These are phyloP conservation scores for Exophiala viscosa DNA, from an alignment of 2,329 filamentous ascomycete species.

Conservation along the genomic window DNA sequence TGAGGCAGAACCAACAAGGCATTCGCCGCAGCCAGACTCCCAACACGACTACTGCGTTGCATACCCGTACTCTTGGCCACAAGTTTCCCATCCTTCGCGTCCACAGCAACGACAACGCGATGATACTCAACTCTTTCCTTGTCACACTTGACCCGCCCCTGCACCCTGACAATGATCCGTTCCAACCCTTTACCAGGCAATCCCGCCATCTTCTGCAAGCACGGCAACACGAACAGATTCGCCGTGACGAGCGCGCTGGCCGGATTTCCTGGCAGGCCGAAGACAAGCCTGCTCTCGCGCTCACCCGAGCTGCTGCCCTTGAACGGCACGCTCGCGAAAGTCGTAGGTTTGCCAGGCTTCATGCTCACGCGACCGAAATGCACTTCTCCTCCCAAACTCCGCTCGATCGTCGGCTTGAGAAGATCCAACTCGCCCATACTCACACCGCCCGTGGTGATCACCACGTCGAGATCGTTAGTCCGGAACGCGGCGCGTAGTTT, in stretches of 20 bases:
- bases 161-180: conserved; percentile 65
- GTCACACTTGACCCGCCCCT: conserved; percentile 72
- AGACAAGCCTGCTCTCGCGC: conserved; percentile 65
- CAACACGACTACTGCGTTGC: conserved; percentile 84
- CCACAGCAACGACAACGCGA: conserved; percentile 67
- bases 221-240: conserved; percentile 87
- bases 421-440: conserved; percentile 98
- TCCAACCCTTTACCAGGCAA: conserved; percentile 61
- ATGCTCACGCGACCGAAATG: conserved; percentile 95
- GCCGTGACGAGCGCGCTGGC: conserved; percentile 90
- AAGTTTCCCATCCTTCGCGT: conserved; percentile 57
- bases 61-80: conserved; percentile 78
- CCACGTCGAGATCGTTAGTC: conserved; percentile 60
- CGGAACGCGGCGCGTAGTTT: conserved; percentile 71
- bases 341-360: conserved; percentile 98
- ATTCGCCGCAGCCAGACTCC: conserved; percentile 85
- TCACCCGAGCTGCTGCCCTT: conserved; percentile 38
- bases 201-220: conserved; percentile 73
- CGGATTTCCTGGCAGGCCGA: conserved; percentile 89
- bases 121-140: conserved; percentile 81
- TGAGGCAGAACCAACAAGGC: conserved; percentile 66
- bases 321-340: conserved; percentile 81
- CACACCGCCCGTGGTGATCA: conserved; percentile 90
- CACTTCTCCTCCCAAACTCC: conserved; percentile 81
- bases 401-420: conserved; percentile 92